Percentiles rank a stretch among this genome's conserved stretches.
These are phyloP conservation scores for Cronartium ribicola DNA, from an alignment of 1,284 basidiomycete genomes.

Conservation along the genomic window DNA sequence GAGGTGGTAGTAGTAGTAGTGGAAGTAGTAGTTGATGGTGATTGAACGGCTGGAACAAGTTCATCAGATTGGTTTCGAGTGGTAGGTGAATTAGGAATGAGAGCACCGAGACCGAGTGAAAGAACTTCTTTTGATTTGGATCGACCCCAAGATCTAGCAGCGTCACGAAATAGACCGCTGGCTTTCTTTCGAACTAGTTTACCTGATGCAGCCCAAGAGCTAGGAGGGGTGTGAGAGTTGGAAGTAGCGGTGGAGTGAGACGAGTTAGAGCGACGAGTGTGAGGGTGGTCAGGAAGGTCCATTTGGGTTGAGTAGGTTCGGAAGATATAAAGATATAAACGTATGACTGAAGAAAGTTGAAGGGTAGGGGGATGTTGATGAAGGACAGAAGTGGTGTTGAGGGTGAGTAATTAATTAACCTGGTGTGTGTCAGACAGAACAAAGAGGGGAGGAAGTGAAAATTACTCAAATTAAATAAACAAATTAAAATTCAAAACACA, in stretches of 20 bases:
- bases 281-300: conserved; percentile 7
- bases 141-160: conserved; percentile 38
- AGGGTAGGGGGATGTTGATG: no score
- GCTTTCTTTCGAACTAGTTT: conserved; percentile 38
- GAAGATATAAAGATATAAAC: no score
- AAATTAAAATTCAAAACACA: no score
- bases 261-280: conserved; percentile 3
- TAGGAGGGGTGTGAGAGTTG: conserved; percentile 10
- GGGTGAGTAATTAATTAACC: no score
- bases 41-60: conserved; percentile 3
- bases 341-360: no score
- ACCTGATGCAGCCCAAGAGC: conserved; percentile 24
- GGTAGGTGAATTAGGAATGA: conserved; percentile 10
- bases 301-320: no score
- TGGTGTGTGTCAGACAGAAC: no score
- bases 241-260: conserved; percentile 2
- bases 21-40: conserved; percentile 1
- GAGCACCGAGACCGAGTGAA: conserved; percentile 25
- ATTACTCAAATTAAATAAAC: no score
- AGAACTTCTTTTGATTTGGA: conserved; percentile 40
- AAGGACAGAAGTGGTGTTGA: no score
- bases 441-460: no score
- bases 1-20: neutral
- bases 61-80: neutral
- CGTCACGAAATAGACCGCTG: conserved; percentile 39